These are phyloP conservation scores for Jatropha curcas DNA, from an alignment of 345 rosid species.

Conservation along the genomic window DNA sequence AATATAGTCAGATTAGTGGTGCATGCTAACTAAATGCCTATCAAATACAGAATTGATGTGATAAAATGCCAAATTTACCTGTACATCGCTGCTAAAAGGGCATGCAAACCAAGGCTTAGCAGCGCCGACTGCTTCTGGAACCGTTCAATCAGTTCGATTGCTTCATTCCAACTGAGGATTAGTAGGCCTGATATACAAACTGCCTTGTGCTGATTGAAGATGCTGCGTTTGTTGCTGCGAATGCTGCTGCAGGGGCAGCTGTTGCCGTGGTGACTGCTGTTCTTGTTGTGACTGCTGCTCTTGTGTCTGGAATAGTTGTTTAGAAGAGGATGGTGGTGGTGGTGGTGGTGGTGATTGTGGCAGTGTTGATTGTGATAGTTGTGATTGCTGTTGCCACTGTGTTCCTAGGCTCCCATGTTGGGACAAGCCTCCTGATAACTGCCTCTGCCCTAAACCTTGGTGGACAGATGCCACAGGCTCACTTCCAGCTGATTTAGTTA, in stretches of 20 bases:
- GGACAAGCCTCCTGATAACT: constrained; percentile 56
- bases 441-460: constrained; percentile 62
- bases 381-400: constrained; percentile 54
- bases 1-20: neutral
- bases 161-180: constrained; percentile 67
- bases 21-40: neutral
- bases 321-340: constrained; percentile 37
- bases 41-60: neutral
- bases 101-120: constrained; percentile 50
- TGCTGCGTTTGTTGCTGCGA: constrained; percentile 62
- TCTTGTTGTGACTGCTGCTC: constrained; percentile 45
- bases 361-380: constrained; percentile 40
- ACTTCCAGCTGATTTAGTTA: constrained; percentile 46
- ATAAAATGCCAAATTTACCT: constrained; percentile 43
- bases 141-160: constrained; percentile 42
- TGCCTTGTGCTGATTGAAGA: constrained; percentile 61
- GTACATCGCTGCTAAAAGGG: constrained; percentile 68
- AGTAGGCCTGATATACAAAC: constrained; percentile 55
- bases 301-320: constrained; percentile 49
- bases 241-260: constrained; percentile 42
- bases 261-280: constrained; percentile 34
- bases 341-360: constrained; percentile 20
- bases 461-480: constrained; percentile 49
- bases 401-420: constrained; percentile 43
- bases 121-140: constrained; percentile 46